A percentile compares a stretch with the other conserved stretches of the same genome.
Evolutionary conservation across 208 protist genomes (phyloP).

Genomic region (Polymyxa betae): DNA sequence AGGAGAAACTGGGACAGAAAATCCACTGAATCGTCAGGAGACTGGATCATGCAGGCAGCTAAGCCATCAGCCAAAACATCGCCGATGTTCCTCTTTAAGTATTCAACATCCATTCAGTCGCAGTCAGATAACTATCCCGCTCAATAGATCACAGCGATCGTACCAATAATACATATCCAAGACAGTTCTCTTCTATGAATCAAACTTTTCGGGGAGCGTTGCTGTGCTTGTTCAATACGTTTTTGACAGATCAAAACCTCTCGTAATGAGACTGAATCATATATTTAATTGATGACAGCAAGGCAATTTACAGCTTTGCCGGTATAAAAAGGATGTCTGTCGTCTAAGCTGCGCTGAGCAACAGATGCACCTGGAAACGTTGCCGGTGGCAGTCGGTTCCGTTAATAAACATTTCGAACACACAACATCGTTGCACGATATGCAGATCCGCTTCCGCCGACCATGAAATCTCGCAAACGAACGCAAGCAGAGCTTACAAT

Average conservation of each 20-base stretch:
- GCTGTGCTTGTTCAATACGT: too few relatives aligned
- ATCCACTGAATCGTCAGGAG: background rate
- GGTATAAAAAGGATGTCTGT: background rate
- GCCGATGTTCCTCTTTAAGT: conserved; percentile 3
- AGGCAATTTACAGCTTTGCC: background rate
- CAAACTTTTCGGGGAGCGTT: too few relatives aligned
- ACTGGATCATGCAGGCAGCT: background rate
- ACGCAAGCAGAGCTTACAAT: conserved; percentile 47
- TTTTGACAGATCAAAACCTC: too few relatives aligned
- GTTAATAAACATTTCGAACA: background rate
- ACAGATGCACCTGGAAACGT: background rate
- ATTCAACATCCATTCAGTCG: background rate
- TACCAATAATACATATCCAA: too few relatives aligned
- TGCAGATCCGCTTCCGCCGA: conserved; percentile 17
- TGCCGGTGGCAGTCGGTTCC: background rate
- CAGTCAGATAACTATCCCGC: too few relatives aligned
- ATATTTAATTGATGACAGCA: background rate
- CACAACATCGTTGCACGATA: conserved; percentile 8
- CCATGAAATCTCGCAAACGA: background rate
- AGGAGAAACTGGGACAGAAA: background rate
- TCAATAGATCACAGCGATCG: too few relatives aligned
- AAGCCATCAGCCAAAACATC: background rate
- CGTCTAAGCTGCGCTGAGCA: background rate
- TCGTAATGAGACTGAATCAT: too few relatives aligned
- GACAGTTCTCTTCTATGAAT: too few relatives aligned